phyloP scores from a whole-genome alignment of 2,329 filamentous ascomycete genomes.

The Bertia moriformis region DNA sequence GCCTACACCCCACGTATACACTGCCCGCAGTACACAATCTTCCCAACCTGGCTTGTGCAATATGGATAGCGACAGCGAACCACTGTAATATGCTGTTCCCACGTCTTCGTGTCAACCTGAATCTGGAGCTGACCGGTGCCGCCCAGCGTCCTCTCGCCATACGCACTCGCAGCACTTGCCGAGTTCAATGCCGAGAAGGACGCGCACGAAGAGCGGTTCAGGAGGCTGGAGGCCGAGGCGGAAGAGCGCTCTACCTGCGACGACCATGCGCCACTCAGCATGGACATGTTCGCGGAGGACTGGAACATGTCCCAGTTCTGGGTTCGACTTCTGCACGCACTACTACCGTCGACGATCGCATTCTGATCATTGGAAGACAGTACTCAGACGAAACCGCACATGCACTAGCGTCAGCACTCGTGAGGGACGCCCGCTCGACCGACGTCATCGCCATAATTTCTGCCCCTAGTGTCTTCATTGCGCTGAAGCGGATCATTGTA shows the following conservation, averaged over 20 bases:
- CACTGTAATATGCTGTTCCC: too few species aligned
- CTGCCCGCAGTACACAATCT: too few species aligned
- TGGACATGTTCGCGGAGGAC: slow-evolving; percentile 64
- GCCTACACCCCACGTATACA: too few species aligned
- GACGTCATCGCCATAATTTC: slow-evolving; percentile 57
- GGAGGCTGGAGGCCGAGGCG: slow-evolving; percentile 47
- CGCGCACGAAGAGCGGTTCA: slow-evolving; percentile 48
- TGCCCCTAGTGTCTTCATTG: slow-evolving; percentile 64
- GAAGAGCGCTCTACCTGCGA: slow-evolving; percentile 34
- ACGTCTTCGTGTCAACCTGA: too few species aligned
- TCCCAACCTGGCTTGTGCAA: too few species aligned
- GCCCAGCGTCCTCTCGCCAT: slow-evolving; percentile 44
- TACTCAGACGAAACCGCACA: slow-evolving; percentile 61
- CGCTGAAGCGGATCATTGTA: slow-evolving; percentile 57
- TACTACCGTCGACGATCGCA: slow-evolving; percentile 1
- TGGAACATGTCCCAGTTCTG: slow-evolving; percentile 80
- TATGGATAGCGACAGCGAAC: too few species aligned
- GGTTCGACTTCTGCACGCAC: too few species aligned
- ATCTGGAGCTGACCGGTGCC: too few species aligned
- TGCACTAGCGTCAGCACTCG: slow-evolving; percentile 46
- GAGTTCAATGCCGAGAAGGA: slow-evolving; percentile 65
- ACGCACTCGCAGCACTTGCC: slow-evolving; percentile 54
- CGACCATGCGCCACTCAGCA: slow-evolving; percentile 23
- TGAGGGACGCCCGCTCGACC: slow-evolving; percentile 40
- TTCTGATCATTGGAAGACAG: slow-evolving; percentile 18